phyloP scores from a whole-genome alignment of 768 basidiomycete species.

The Trametes punicea region DNA sequence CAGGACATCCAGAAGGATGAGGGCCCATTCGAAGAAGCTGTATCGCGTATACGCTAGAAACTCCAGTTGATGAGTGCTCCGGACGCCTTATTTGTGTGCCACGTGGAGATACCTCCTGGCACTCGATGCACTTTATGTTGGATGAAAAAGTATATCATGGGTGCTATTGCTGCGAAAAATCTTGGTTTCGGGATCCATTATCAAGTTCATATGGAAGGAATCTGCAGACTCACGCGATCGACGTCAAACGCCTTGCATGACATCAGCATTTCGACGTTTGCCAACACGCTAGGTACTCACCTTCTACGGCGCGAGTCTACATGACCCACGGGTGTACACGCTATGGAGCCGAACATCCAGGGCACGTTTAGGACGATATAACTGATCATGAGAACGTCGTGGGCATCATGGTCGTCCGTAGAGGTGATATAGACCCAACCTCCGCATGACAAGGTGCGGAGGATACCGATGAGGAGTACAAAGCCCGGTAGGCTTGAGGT shows the following conservation, averaged over 20 bases:
- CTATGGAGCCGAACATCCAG: slow-evolving; percentile 79
- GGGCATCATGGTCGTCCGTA: slow-evolving; percentile 75
- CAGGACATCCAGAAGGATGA: slow-evolving; percentile 68
- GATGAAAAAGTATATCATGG: slow-evolving; percentile 80
- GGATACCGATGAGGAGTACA: slow-evolving; percentile 58
- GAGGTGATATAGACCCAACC: slow-evolving; percentile 94
- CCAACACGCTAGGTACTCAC: slow-evolving; percentile 33
- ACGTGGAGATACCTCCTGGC: slow-evolving; percentile 64
- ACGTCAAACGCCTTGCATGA: slow-evolving; percentile 46
- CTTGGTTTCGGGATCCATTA: slow-evolving; percentile 34
- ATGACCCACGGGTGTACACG: slow-evolving; percentile 46
- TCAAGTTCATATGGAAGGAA: background rate
- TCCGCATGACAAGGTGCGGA: slow-evolving; percentile 78
- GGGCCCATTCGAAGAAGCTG: slow-evolving; percentile 84
- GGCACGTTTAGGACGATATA: slow-evolving; percentile 84
- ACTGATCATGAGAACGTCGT: slow-evolving; percentile 85
- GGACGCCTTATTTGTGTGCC: background rate
- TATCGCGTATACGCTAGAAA: slow-evolving; percentile 77
- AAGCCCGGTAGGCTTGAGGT: slow-evolving; percentile 43
- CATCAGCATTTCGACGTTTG: background rate
- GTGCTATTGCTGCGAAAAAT: slow-evolving; percentile 68
- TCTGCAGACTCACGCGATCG: slow-evolving; percentile 41
- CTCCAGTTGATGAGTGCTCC: background rate
- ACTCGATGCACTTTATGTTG: slow-evolving; percentile 78
- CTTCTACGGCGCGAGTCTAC: slow-evolving; percentile 45